Conservation (phyloP, 2,329 filamentous ascomycete species). For the Sphaceloma murrayae region DNA sequence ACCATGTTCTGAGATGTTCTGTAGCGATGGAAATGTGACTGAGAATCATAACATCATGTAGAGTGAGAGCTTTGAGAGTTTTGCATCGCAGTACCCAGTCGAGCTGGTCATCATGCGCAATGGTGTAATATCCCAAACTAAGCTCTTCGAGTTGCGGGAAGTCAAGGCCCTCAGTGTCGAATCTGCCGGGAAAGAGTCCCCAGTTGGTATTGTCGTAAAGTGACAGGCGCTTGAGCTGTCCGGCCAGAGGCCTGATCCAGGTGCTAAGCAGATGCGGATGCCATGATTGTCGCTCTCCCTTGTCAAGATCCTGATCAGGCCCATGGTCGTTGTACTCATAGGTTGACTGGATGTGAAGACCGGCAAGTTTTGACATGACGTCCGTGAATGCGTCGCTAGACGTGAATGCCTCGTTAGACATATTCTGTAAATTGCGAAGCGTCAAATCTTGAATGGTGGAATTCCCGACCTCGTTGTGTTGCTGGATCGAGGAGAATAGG, state of each 20-base stretch:
- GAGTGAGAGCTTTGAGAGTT: background rate
- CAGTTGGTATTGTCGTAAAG: conserved; percentile 11
- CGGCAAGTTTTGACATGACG: background rate
- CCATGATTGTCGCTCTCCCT: background rate
- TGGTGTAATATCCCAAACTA: conserved; percentile 8
- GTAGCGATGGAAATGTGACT: background rate
- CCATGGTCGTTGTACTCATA: conserved; percentile 6
- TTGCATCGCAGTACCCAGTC: conserved; percentile 6
- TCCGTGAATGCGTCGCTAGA: background rate
- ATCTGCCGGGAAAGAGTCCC: conserved; percentile 3
- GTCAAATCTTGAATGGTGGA: conserved; percentile 1
- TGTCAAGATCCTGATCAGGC: conserved; percentile 4
- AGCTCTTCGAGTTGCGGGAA: conserved; percentile 7
- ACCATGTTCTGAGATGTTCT: background rate
- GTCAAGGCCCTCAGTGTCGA: background rate
- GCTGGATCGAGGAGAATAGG: background rate
- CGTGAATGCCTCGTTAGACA: background rate
- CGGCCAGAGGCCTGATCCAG: conserved; percentile 7
- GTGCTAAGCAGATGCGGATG: background rate
- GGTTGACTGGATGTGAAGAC: conserved; percentile 3
- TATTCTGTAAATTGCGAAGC: conserved; percentile 7
- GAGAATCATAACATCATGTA: conserved; percentile 7
- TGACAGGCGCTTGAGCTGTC: conserved; percentile 4
- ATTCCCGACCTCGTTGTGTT: background rate
- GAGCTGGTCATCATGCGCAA: conserved; percentile 2